These are phyloP conservation scores for Avicennia marina DNA, from an alignment of 257 asterid genomes.

Conservation along the genomic window DNA sequence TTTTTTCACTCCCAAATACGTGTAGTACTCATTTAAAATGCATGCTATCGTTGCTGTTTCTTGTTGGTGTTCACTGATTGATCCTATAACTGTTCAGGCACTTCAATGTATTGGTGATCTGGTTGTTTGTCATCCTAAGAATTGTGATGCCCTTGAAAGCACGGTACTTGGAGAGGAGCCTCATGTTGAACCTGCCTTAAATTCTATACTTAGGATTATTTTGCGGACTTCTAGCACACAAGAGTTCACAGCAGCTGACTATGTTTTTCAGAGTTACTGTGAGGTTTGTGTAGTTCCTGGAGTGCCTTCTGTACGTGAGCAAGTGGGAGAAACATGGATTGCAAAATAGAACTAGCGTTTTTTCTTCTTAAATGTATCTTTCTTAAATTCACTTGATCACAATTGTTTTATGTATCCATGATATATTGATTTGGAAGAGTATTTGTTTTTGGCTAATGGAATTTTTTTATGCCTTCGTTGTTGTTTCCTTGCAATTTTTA, in stretches of 20 bases:
- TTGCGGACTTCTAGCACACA: conserved; percentile 79
- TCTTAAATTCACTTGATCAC: no score
- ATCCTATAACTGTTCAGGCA: conserved; percentile 45
- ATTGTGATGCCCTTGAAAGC: conserved; percentile 75
- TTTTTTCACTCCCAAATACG: no score
- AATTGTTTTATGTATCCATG: no score
- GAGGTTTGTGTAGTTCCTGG: conserved; percentile 52
- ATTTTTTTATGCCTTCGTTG: conserved; percentile 9
- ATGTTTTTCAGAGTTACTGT: conserved; percentile 76
- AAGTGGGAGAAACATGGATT: no score
- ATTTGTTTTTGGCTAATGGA: no score
- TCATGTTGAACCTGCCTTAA: conserved; percentile 72
- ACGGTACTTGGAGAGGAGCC: conserved; percentile 92
- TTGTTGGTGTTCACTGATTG: neutral
- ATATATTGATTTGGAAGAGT: no score
- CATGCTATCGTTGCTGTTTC: neutral
- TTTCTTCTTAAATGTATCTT: no score
- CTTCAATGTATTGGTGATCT: conserved; percentile 83
- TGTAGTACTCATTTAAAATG: neutral
- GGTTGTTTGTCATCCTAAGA: conserved; percentile 60
- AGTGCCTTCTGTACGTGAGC: no score
- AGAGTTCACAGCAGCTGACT: conserved; percentile 82
- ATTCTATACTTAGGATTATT: conserved; percentile 73
- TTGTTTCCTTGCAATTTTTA: conserved; percentile 4
- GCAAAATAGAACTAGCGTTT: no score